Base-by-base conservation (phyloP, 768 basidiomycete genomes). In the Xanthoconium stramineum region DNA sequence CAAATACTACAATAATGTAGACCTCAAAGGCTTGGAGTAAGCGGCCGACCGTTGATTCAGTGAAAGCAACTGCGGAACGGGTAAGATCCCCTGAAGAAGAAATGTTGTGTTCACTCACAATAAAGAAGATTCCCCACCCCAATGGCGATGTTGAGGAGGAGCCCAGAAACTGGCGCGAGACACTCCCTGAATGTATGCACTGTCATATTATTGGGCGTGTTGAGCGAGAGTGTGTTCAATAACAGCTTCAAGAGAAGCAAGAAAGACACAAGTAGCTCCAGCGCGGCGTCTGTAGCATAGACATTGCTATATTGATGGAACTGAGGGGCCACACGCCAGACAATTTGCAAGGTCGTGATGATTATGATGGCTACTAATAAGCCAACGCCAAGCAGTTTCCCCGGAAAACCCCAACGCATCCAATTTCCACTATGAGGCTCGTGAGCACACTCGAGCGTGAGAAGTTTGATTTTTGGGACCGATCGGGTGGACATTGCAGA, bases 1-100 rank as follows among this genome's bases (percentile, higher is more conserved):
- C 70, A 64, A 79, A 82, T n/a, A 88, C 68, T 53, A 86, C 74
- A 43, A 86, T 69, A 42, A 84, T 76, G 64, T 84, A 91, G 24
- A 84, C 61, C 63, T 87, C 84, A 35, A 84, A 69, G 14, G 83
- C 84, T 61, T 83, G 80, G 49, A 83, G 67, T 61, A 90, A 81
- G 45, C 85, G 83, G n/a, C 89, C 89, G 1, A 87, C 71, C 11
- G 77, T 75, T 7, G 81, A 81, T 70, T 91, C 89, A 3, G 88
- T 81, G 64, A 90, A 89, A 51, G 75, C 71, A 66, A 86, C 88
- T 89, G 60, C 36, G 20, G 40, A 51, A 49, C 4, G 37, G 43
- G 33, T 67, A 42, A 68, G 57, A 40, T 42, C 28, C 38, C 37
- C 20, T 52, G 44, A 58, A 47, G 14, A 33, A 44, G 38, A 38